Conservation (phyloP, 148 eudicot species). For the Polygonum aviculare region DNA sequence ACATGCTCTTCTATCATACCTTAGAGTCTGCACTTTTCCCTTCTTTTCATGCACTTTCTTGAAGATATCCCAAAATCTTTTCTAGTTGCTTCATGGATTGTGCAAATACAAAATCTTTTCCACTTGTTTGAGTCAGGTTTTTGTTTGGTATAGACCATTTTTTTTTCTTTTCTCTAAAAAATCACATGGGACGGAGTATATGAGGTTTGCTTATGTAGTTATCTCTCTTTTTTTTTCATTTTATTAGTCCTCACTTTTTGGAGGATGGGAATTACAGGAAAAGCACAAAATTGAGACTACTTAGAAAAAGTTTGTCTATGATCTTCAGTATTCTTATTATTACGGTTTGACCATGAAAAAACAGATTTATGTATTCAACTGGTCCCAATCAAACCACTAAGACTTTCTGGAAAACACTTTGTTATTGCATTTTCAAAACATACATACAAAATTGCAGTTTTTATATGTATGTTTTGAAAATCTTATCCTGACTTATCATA, state of each 20-base stretch:
- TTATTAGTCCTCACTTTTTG: neutral
- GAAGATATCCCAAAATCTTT: neutral
- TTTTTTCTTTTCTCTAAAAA: neutral
- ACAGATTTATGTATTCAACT: neutral
- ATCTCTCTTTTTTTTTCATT: neutral
- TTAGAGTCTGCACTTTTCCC: neutral
- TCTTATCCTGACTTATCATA: neutral
- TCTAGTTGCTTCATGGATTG: neutral
- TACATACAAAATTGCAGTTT: neutral
- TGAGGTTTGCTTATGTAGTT: neutral
- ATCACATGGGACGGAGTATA: neutral
- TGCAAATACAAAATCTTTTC: neutral
- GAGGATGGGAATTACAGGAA: neutral
- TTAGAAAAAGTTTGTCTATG: neutral
- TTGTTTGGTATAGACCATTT: neutral
- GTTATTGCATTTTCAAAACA: neutral
- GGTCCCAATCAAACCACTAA: neutral
- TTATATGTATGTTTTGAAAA: neutral
- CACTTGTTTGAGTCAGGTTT: neutral
- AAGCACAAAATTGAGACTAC: neutral
- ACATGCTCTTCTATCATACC: conserved; percentile 5
- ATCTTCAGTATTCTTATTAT: neutral
- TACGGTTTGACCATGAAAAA: neutral
- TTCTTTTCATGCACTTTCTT: neutral
- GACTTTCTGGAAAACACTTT: neutral